Evolutionary conservation across 352 stramenopile genomes (phyloP).

Genomic region (Pelagophyceae sp.): DNA sequence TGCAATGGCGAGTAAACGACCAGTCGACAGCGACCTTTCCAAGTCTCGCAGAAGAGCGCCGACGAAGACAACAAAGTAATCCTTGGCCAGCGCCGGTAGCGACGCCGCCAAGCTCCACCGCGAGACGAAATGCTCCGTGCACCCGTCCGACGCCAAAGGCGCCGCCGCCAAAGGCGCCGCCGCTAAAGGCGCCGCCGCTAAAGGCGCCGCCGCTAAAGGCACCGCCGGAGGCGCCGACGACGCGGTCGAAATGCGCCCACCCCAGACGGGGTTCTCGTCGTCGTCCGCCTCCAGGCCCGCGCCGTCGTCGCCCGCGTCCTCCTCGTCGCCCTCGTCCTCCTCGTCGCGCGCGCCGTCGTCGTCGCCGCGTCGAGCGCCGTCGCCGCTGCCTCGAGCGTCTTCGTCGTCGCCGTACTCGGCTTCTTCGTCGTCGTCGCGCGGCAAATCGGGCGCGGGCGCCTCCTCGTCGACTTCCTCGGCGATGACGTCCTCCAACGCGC

Average conservation of each 20-base stretch:
- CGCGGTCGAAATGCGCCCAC: no score
- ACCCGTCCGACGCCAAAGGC: no score
- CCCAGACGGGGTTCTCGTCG: not conserved
- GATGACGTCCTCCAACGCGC: slow-evolving; percentile 68
- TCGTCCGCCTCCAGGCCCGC: not conserved
- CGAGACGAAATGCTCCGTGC: slow-evolving; percentile 48
- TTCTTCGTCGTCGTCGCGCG: slow-evolving; percentile 36
- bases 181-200: not conserved
- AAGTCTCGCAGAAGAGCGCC: slow-evolving; percentile 57
- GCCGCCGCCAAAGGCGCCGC: no score
- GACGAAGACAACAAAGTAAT: slow-evolving; percentile 76
- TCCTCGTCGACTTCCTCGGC: slow-evolving; percentile 43
- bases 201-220: not conserved
- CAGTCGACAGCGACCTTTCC: slow-evolving; percentile 50
- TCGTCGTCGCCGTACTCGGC: slow-evolving; percentile 28
- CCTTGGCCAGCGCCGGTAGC: slow-evolving; percentile 61
- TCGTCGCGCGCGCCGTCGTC: slow-evolving; percentile 48
- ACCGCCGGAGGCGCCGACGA: no score
- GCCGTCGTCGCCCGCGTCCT: slow-evolving; percentile 29
- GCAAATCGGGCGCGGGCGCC: slow-evolving; percentile 35
- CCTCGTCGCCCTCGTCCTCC: slow-evolving; percentile 34
- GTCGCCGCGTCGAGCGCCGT: slow-evolving; percentile 41
- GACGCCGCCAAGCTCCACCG: slow-evolving; percentile 77
- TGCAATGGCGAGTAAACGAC: slow-evolving; percentile 34
- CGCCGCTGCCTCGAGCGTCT: no score